Conservation (phyloP, 164 flowering plant genomes). For the Annona cherimola region DNA sequence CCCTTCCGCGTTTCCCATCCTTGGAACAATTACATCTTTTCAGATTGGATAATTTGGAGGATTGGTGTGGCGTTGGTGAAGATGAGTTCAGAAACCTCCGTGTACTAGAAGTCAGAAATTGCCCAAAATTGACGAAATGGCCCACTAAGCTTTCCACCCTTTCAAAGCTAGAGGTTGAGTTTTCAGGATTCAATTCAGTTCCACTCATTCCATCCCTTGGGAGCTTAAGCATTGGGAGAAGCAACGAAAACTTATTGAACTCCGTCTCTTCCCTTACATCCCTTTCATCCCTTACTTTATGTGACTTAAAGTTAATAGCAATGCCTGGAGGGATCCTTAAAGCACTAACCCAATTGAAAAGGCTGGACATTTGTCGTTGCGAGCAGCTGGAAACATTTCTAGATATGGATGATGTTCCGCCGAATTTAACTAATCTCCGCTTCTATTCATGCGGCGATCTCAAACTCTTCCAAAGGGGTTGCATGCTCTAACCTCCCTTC, state of each 20-base stretch:
- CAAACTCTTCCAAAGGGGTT: neutral
- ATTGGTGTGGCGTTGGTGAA: slow-evolving; percentile 1
- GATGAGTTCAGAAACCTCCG: neutral
- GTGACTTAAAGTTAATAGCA: neutral
- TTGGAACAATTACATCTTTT: neutral
- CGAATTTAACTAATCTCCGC: neutral
- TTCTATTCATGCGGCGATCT: neutral
- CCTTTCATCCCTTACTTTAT: neutral
- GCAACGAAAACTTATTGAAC: neutral
- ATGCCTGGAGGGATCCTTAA: neutral
- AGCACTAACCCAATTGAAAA: neutral
- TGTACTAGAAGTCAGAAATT: neutral
- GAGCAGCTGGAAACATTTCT: neutral
- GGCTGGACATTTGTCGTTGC: neutral
- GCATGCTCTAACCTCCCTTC: neutral
- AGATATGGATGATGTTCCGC: neutral
- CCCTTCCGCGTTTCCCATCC: neutral
- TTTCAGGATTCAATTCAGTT: neutral
- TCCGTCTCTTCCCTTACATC: neutral
- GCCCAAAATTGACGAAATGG: neutral
- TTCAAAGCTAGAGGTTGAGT: neutral
- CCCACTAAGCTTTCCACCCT: neutral
- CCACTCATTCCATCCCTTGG: neutral
- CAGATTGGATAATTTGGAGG: neutral
- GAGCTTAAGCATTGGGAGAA: neutral